Conservation (phyloP, 1,139 yeast species). For the Debaryomycetaceae sp. region DNA sequence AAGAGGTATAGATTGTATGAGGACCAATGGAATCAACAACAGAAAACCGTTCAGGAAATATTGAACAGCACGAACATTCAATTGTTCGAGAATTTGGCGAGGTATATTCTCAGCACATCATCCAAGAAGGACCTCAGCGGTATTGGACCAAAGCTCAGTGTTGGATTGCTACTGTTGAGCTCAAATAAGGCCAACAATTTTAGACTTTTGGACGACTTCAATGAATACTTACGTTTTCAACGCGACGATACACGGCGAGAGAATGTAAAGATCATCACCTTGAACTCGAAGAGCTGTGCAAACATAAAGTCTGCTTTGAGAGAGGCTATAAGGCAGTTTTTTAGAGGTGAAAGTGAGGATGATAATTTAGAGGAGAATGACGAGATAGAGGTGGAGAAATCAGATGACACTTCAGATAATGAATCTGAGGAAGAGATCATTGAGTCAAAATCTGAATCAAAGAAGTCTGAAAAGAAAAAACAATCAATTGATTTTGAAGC, state of each 20-base stretch:
- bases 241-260: constrained; percentile 4
- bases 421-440: constrained; percentile 10
- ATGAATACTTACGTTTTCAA: constrained; percentile 16
- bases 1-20: constrained; percentile 38
- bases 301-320: constrained; percentile 40
- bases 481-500: constrained; percentile 8
- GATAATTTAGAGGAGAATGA: constrained; percentile 6
- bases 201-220: constrained; percentile 43
- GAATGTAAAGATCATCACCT: constrained; percentile 27
- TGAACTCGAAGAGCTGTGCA: constrained; percentile 40
- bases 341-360: constrained; percentile 7
- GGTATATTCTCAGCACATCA: constrained; percentile 19
- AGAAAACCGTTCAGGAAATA: constrained; percentile 31
- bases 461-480: neutral
- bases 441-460: constrained; percentile 1
- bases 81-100: constrained; percentile 29
- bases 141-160: constrained; percentile 23
- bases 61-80: constrained; percentile 37
- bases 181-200: constrained; percentile 57
- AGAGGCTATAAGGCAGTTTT: constrained; percentile 34
- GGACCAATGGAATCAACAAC: constrained; percentile 37
- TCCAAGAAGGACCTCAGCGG: constrained; percentile 5
- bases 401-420: constrained; percentile 2
- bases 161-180: constrained; percentile 49
- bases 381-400: constrained; percentile 9